These are phyloP conservation scores for Tricholoma saponaceum DNA, from an alignment of 768 basidiomycete genomes.

Conservation along the genomic window DNA sequence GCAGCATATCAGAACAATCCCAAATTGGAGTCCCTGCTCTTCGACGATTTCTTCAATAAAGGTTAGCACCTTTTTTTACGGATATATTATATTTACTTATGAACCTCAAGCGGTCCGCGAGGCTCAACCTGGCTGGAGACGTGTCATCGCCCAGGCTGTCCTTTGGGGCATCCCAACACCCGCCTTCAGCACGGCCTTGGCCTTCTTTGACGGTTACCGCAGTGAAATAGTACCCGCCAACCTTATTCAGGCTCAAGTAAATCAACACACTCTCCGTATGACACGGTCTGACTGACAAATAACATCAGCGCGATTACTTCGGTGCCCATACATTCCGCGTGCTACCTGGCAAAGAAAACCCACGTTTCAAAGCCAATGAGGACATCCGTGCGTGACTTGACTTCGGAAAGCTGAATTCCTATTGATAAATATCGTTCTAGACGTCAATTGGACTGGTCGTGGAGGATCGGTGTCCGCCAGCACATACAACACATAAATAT, in stretches of 20 bases:
- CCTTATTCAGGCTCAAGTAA: constrained; percentile 88
- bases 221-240: constrained; percentile 93
- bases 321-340: constrained; percentile 98
- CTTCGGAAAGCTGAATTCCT: constrained; percentile 3
- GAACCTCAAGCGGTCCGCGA: constrained; percentile 68
- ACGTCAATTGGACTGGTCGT: constrained; percentile 98
- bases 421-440: constrained; percentile 30
- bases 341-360: constrained; percentile 87
- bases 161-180: constrained; percentile 98
- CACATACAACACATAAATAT: constrained; percentile 61
- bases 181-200: constrained; percentile 95
- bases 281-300: background rate
- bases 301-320: constrained; percentile 87
- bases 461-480: constrained; percentile 92
- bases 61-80: constrained; percentile 34
- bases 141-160: constrained; percentile 91
- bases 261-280: constrained; percentile 9
- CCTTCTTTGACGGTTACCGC: constrained; percentile 99
- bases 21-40: constrained; percentile 86
- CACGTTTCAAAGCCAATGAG: constrained; percentile 69
- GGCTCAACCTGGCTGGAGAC: constrained; percentile 98
- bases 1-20: constrained; percentile 83
- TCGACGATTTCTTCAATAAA: constrained; percentile 97
- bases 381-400: constrained; percentile 76
- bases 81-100: background rate